These are phyloP conservation scores for Ogataea ganodermae DNA, from an alignment of 805 yeast genomes.

Conservation along the genomic window DNA sequence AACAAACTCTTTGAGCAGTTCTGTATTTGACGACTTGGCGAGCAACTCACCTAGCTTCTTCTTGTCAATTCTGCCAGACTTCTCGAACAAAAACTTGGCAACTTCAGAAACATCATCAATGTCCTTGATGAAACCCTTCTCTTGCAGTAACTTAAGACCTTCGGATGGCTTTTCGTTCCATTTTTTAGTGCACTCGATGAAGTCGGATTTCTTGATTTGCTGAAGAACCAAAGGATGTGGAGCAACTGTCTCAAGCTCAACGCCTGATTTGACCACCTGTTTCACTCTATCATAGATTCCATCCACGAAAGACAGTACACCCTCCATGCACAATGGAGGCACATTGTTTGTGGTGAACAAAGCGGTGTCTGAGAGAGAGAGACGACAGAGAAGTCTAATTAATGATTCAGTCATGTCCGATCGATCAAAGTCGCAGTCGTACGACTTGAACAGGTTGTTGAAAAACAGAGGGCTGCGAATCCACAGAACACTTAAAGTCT, in stretches of 20 bases:
- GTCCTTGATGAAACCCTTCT: constrained; percentile 60
- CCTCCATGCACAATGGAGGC: constrained; percentile 93
- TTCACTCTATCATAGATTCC: constrained; percentile 57
- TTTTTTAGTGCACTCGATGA: constrained; percentile 69
- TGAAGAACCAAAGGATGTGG: constrained; percentile 41
- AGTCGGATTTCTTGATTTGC: constrained; percentile 65
- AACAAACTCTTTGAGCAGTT: constrained; percentile 65
- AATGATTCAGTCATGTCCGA: constrained; percentile 71
- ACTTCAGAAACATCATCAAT: constrained; percentile 56
- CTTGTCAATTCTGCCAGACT: constrained; percentile 83
- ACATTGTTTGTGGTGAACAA: constrained; percentile 75
- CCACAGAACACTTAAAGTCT: constrained; percentile 81
- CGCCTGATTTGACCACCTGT: constrained; percentile 30
- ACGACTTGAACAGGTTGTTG: constrained; percentile 73
- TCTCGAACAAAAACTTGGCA: constrained; percentile 73
- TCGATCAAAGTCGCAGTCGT: constrained; percentile 89
- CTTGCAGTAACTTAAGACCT: constrained; percentile 68
- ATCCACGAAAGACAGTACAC: constrained; percentile 69
- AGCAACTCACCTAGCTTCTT: constrained; percentile 83
- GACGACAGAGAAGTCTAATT: constrained; percentile 68
- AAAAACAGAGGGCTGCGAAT: constrained; percentile 77
- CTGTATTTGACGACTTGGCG: constrained; percentile 70
- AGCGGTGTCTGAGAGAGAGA: constrained; percentile 87
- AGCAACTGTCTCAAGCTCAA: constrained; percentile 19
- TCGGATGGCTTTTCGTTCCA: constrained; percentile 79